Percentiles rank a stretch among this genome's conserved stretches.
Conservation (phyloP, 2,329 filamentous ascomycete species). For the Nemania sp. region DNA sequence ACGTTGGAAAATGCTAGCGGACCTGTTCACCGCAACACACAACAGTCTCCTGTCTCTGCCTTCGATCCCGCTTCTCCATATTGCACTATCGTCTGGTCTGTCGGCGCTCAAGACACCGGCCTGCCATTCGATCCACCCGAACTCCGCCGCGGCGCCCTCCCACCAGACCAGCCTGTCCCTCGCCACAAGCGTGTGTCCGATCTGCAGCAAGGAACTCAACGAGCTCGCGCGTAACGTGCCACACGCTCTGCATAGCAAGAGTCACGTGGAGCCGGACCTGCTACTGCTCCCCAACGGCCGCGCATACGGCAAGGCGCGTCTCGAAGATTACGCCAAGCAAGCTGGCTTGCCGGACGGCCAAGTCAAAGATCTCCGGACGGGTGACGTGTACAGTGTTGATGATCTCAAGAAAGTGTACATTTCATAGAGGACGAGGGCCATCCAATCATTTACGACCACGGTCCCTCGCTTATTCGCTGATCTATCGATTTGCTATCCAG, state of each 20-base stretch:
- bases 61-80: constrained; percentile 80
- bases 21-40: constrained; percentile 82
- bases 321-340: constrained; percentile 79
- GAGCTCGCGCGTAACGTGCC: constrained; percentile 85
- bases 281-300: constrained; percentile 85
- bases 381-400: constrained; percentile 64
- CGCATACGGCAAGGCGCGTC: constrained; percentile 76
- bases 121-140: constrained; percentile 68
- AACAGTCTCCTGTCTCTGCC: constrained; percentile 84
- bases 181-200: constrained; percentile 74
- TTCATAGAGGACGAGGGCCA: too few species aligned
- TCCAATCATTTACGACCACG: too few species aligned
- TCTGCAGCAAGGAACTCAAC: constrained; percentile 94
- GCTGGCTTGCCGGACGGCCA: constrained; percentile 67
- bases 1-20: constrained; percentile 76
- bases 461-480: constrained; percentile 2
- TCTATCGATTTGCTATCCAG: neutral
- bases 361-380: constrained; percentile 79
- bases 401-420: constrained; percentile 89
- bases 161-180: constrained; percentile 63
- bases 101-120: constrained; percentile 95
- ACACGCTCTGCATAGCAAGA: constrained; percentile 94
- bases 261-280: constrained; percentile 84
- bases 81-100: constrained; percentile 86
- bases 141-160: constrained; percentile 37